Percentiles rank a stretch among this genome's conserved stretches.
Conservation (phyloP, 1,284 basidiomycete genomes). For the Irpex lacteus region DNA sequence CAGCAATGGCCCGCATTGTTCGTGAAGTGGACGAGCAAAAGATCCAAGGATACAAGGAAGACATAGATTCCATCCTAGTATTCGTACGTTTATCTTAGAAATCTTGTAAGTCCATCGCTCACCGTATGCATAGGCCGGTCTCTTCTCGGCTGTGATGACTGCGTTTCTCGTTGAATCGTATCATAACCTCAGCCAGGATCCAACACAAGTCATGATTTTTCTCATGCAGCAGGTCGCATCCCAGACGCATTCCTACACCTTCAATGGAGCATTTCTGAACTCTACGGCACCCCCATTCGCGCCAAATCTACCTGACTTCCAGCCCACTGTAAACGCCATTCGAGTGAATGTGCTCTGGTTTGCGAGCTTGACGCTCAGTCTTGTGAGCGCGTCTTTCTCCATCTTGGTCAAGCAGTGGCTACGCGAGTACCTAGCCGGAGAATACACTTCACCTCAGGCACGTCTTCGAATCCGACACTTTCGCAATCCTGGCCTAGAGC, state of each 20-base stretch:
- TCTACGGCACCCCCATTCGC: not conserved
- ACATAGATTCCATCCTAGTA: conserved; percentile 8
- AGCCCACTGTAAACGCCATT: not conserved
- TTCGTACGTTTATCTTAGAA: conserved; percentile 1
- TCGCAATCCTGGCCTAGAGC: not conserved
- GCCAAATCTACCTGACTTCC: not conserved
- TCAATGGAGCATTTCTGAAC: not conserved
- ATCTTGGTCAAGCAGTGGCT: conserved; percentile 10
- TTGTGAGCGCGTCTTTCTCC: conserved; percentile 2
- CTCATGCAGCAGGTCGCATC: not conserved
- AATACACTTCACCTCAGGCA: conserved; percentile 1
- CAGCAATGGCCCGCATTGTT: conserved; percentile 1
- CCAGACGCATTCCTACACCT: conserved; percentile 2
- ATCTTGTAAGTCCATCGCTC: not conserved
- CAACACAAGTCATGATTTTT: not conserved
- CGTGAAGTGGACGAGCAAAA: conserved; percentile 3
- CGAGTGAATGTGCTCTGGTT: conserved; percentile 9
- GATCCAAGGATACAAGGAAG: conserved; percentile 5
- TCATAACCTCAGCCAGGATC: not conserved
- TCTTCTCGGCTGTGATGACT: conserved; percentile 5
- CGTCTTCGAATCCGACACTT: conserved; percentile 5
- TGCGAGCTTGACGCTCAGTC: conserved; percentile 5
- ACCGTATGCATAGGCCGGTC: not conserved
- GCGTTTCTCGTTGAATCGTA: conserved; percentile 6
- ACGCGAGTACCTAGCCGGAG: conserved; percentile 8